Base-by-base conservation (phyloP, 176 grass and related monocot species). In the Melocanna baccifera region DNA sequence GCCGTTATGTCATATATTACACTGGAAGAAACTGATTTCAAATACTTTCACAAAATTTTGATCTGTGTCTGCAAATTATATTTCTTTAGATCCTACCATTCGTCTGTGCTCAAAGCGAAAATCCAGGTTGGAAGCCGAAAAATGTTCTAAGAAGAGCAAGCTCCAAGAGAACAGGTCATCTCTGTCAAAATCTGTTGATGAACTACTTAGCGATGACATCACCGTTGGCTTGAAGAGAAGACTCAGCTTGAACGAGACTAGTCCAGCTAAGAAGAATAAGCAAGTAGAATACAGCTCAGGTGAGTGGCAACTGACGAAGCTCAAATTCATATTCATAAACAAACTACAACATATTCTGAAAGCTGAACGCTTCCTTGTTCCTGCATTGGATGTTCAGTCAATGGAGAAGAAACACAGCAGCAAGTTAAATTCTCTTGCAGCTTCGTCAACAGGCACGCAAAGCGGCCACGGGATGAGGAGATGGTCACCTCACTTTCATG, bases 191-290 rank as follows among this genome's bases (percentile, higher is more conserved):
- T 48, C 22, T 39, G 40, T 62, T 1, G 62, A 80, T 7, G 84
- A 86, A 51, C 5, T 59, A 46, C 84, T 89, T 12, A 73, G 73
- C 20, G 87, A 92, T n/a, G 87, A 80, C 40, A 87, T 87, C 63
- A 67, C 50, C 56, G 46, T 92, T 58, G 75, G 81, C 67, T 80
- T 94, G 77, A 92, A 94, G 85, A 88, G 85, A 94, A 85, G 81
- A 43, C 89, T 94, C 28, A 86, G 69, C 43, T 78, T 94, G 87
- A 90, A 94, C 3, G 92, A 92, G 28, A 13, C 66, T 57, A 23
- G 15, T 73, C 81, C 87, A 79, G 19, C 52, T 20, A 94, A 91
- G 78, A 94, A 76, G 89, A 89, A 43, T 18, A 92, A 83, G 66
- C 71, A 50, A 34, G 16, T 70, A 25, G 80, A 91, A 67, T 63